Evolutionary conservation across 371 early-diverging fungal species (phyloP).

Genomic region (Catenaria anguillulae): DNA sequence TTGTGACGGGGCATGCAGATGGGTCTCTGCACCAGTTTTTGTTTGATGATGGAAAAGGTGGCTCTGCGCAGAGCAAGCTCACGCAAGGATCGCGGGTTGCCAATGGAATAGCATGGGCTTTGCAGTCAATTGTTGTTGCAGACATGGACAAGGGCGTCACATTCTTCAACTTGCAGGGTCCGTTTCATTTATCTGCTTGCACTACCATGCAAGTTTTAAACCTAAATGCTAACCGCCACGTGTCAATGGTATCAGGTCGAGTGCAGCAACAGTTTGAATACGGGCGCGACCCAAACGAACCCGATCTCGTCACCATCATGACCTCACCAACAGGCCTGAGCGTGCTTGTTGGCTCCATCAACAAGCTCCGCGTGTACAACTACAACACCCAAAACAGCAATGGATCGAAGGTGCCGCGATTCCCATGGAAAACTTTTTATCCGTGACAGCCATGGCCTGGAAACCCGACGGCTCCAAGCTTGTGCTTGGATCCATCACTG

Average conservation of each 20-base stretch:
- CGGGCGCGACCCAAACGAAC: slow-evolving; percentile 25
- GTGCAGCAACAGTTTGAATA: slow-evolving; percentile 34
- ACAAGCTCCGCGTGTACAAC: slow-evolving; percentile 32
- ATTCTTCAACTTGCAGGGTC: slow-evolving; percentile 28
- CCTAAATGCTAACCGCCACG: too few relatives aligned
- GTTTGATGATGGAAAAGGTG: slow-evolving; percentile 37
- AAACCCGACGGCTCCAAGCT: slow-evolving; percentile 39
- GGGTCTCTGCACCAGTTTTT: slow-evolving; percentile 35
- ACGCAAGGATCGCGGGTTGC: slow-evolving; percentile 19
- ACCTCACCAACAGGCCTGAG: slow-evolving; percentile 31
- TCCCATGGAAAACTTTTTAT: slow-evolving; percentile 30
- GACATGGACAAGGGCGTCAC: slow-evolving; percentile 25
- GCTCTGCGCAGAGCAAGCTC: slow-evolving; percentile 31
- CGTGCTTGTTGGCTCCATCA: slow-evolving; percentile 29
- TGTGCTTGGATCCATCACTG: slow-evolving; percentile 32
- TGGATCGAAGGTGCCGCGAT: slow-evolving; percentile 37
- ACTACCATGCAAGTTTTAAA: too few relatives aligned
- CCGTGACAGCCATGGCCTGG: slow-evolving; percentile 28
- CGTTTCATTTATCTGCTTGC: not conserved
- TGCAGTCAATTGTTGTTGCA: slow-evolving; percentile 23
- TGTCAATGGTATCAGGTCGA: too few relatives aligned
- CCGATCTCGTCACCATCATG: slow-evolving; percentile 26
- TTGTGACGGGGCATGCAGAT: slow-evolving; percentile 35
- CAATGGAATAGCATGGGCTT: too few relatives aligned
- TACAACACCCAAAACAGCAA: slow-evolving; percentile 15